Evolutionary conservation across 1,284 basidiomycete genomes (phyloP), one percentile per base, ranked within the genome.

Genomic region (Malassezia sp.): DNA sequence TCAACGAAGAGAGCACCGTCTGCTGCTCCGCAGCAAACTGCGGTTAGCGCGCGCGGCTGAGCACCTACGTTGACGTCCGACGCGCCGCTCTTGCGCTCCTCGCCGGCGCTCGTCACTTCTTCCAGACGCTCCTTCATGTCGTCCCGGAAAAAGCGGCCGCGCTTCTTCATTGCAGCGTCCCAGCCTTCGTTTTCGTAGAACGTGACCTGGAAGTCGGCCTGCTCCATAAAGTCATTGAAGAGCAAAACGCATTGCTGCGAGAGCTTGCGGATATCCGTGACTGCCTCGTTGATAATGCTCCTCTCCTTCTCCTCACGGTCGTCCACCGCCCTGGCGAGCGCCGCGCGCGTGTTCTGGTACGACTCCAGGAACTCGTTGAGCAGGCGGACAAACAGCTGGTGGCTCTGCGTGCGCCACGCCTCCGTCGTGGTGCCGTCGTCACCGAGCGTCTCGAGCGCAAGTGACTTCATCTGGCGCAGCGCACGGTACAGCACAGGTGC

Each of bases 161-260:
- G 48, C 14, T 42, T 36, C 20, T 32, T 30, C 42, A 50, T 45
- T 4, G 21, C 38, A 2, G 18, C 11, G 40, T 61, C 61, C 67
- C 67, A 69, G 22, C 63, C 63, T 5, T 52, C 48, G 48, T 53
- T 60, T 23, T 69, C 61, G 35, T 62, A 61, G 44, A 56, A 55
- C 38, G 59, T 67, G 8, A 29, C 49, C 11, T 56, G 40, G 40
- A 67, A 69, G 43, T 64, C 63, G 44, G 53, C 56, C 9, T 54
- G 42, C 20, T 52, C 46, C 61, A 69, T 66, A 21, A 61, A 46
- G 14, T 47, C 44, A 45, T 56, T 54, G 41, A 57, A 66, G 4
- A 47, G 52, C n/a, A 52, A 39, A 28, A 53, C 46, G 23, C 60
- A 61, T 21, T 57, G 49, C 1, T 23, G 38, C 18, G 54, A 48